Evolutionary conservation across 73 alveolate species (phyloP).

Genomic region (Paramecium biaurelia): DNA sequence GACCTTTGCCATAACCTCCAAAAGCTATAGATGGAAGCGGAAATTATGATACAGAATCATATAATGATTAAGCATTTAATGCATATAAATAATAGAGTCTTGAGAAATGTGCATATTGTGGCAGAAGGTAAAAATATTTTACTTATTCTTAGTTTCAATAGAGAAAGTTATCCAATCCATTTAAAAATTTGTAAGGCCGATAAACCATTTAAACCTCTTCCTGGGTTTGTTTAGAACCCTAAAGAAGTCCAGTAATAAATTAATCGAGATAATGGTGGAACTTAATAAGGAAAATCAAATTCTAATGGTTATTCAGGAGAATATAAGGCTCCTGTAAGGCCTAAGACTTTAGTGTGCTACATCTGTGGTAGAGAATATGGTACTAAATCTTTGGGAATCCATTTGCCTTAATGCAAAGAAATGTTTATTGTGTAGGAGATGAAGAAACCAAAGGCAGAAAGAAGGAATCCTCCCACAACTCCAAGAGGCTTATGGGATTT

Average conservation of each 20-base stretch:
- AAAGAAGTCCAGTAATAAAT: constrained; percentile 51
- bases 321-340: constrained; percentile 61
- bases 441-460: constrained; percentile 63
- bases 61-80: constrained; percentile 87
- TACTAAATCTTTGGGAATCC: constrained; percentile 76
- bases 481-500: constrained; percentile 67
- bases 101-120: constrained; percentile 88
- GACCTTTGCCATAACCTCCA: constrained; percentile 85
- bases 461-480: constrained; percentile 72
- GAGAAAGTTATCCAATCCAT: constrained; percentile 27
- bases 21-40: constrained; percentile 56
- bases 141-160: not conserved
- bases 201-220: constrained; percentile 47
- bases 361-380: constrained; percentile 77
- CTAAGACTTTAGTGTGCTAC: constrained; percentile 75
- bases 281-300: not conserved
- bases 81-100: constrained; percentile 81
- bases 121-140: constrained; percentile 71
- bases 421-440: constrained; percentile 64
- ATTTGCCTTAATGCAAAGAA: constrained; percentile 81
- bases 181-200: constrained; percentile 9
- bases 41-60: constrained; percentile 69
- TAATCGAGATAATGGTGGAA: constrained; percentile 32
- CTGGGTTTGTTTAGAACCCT: constrained; percentile 43
- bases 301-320: constrained; percentile 17